These are phyloP conservation scores for Gynochthodes officinalis DNA, from an alignment of 257 asterid genomes.

Conservation along the genomic window DNA sequence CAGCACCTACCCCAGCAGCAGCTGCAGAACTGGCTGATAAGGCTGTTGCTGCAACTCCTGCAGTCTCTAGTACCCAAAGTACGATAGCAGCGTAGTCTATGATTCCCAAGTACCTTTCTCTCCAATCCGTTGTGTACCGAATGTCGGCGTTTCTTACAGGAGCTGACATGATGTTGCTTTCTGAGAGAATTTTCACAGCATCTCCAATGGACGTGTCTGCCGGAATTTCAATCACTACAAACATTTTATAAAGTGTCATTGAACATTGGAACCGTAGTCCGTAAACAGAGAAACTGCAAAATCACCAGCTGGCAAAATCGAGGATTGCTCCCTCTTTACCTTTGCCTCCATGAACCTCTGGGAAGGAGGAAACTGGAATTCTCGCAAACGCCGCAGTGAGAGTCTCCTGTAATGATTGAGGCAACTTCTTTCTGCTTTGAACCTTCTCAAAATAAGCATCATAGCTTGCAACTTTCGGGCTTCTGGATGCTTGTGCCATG, in stretches of 20 bases:
- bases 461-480: constrained; percentile 29
- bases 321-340: constrained; percentile 28
- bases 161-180: constrained; percentile 79
- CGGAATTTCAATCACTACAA: constrained; percentile 66
- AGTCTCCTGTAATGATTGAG: constrained; percentile 55
- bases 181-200: constrained; percentile 69
- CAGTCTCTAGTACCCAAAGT: constrained; percentile 82
- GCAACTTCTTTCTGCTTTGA: constrained; percentile 58
- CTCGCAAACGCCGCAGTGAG: constrained; percentile 62
- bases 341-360: constrained; percentile 82
- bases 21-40: constrained; percentile 71
- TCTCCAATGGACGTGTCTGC: constrained; percentile 63
- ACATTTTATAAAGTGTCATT: background rate
- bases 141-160: constrained; percentile 63
- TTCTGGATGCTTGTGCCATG: constrained; percentile 39
- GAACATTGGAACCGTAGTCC: background rate
- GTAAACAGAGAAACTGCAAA: background rate
- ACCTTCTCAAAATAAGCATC: constrained; percentile 82
- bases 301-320: background rate
- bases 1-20: constrained; percentile 77
- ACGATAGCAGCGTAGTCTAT: constrained; percentile 80
- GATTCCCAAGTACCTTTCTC: constrained; percentile 65
- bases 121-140: constrained; percentile 51
- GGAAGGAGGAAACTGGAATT: constrained; percentile 76
- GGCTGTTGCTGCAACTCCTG: constrained; percentile 79